These are phyloP conservation scores for Leucosporidium creatinivorum DNA, from an alignment of 768 basidiomycete species.

Conservation along the genomic window DNA sequence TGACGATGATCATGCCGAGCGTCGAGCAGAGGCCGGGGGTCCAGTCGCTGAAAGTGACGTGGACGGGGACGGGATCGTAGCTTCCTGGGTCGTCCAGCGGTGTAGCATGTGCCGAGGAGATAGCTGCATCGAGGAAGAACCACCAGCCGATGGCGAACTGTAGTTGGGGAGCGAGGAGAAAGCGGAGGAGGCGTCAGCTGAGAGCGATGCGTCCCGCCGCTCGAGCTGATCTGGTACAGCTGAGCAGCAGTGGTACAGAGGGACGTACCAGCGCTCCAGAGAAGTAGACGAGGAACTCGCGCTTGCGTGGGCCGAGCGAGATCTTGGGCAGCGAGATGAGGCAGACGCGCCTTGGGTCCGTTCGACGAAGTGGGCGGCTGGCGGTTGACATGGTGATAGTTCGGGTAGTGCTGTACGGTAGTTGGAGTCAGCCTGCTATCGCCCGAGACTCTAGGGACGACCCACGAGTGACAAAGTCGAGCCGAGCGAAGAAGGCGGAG, in stretches of 20 bases:
- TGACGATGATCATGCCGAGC: slow-evolving; percentile 84
- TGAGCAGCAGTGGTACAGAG: not conserved
- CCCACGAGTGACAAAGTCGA: too few species aligned
- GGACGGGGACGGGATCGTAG: slow-evolving; percentile 61
- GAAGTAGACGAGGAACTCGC: slow-evolving; percentile 79
- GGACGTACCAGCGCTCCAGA: slow-evolving; percentile 82
- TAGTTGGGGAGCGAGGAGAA: not conserved
- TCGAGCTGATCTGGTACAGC: not conserved
- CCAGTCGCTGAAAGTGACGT: slow-evolving; percentile 83
- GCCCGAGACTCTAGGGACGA: too few species aligned
- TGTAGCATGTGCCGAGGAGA: slow-evolving; percentile 78
- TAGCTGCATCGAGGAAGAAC: slow-evolving; percentile 87
- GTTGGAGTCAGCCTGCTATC: too few species aligned
- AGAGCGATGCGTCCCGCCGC: not conserved
- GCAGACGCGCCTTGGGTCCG: slow-evolving; percentile 77
- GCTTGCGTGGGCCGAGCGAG: slow-evolving; percentile 56
- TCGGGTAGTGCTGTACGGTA: too few species aligned
- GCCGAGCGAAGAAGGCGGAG: too few species aligned
- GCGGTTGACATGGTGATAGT: too few species aligned
- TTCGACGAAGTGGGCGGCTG: not conserved
- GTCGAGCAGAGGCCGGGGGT: slow-evolving; percentile 90
- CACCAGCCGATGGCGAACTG: slow-evolving; percentile 94
- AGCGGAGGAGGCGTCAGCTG: not conserved
- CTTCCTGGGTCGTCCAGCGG: slow-evolving; percentile 53
- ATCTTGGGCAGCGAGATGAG: slow-evolving; percentile 73